Evolutionary conservation across 2,329 filamentous ascomycete genomes (phyloP).

Genomic region (Colletotrichum euphorbiae): DNA sequence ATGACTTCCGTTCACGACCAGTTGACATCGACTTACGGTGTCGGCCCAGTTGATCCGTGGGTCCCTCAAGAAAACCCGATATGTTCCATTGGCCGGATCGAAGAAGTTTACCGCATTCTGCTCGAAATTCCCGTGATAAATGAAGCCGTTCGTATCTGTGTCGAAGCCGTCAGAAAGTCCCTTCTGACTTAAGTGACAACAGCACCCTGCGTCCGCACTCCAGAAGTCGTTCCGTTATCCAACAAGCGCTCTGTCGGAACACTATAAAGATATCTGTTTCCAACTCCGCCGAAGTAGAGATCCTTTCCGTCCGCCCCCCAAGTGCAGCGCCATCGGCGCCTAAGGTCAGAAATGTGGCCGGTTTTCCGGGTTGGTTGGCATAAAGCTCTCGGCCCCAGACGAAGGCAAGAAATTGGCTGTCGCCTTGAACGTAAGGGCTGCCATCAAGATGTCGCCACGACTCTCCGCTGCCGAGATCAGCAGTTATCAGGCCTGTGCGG

Average conservation of each 20-base stretch:
- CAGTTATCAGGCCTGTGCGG: conserved; percentile 5
- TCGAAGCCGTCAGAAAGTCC: conserved; percentile 20
- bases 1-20: background rate
- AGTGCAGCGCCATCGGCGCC: conserved; percentile 9
- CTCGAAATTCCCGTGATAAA: conserved; percentile 17
- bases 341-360: conserved; percentile 4
- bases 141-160: conserved; percentile 20
- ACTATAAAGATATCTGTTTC: conserved; percentile 19
- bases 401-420: conserved; percentile 18
- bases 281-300: conserved; percentile 16
- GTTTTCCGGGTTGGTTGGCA: conserved; percentile 4
- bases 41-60: conserved; percentile 20
- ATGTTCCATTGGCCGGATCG: conserved; percentile 12
- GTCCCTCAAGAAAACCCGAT: conserved; percentile 10
- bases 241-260: conserved; percentile 9
- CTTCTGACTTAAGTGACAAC: conserved; percentile 11
- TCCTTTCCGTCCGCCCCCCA: conserved; percentile 1
- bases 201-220: background rate
- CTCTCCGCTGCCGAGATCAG: conserved; percentile 14
- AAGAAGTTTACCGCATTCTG: conserved; percentile 13
- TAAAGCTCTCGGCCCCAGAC: conserved; percentile 12
- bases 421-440: conserved; percentile 17
- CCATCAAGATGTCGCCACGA: conserved; percentile 15
- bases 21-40: background rate
- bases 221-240: conserved; percentile 8